Evolutionary conservation across 495 filamentous ascomycete species (phyloP).

Genomic region (Sabuloglossum arenarium): DNA sequence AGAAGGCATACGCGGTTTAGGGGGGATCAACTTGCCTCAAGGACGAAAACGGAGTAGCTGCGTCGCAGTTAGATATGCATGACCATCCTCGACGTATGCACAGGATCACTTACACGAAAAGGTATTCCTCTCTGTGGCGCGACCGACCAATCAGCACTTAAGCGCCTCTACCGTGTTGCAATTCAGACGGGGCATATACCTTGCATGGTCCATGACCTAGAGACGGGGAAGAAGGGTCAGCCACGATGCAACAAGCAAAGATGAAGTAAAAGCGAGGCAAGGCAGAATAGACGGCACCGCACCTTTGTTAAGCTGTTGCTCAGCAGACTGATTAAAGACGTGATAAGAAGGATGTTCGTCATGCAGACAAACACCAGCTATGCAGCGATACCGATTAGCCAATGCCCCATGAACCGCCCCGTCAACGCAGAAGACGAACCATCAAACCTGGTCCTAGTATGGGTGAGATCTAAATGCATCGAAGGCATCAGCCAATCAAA

Average conservation of each 20-base stretch:
- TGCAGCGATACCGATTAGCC: neutral
- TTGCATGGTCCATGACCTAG: conserved; percentile 37
- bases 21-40: conserved; percentile 26
- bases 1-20: neutral
- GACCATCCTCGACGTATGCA: conserved; percentile 10
- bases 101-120: conserved; percentile 52
- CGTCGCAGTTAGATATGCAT: neutral
- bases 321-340: conserved; percentile 76
- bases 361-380: conserved; percentile 58
- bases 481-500: neutral
- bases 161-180: neutral
- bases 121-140: conserved; percentile 41
- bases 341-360: conserved; percentile 80
- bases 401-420: neutral
- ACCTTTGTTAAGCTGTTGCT: conserved; percentile 79
- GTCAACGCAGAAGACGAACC: conserved; percentile 17
- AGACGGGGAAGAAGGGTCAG: conserved; percentile 6
- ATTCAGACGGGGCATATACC: conserved; percentile 7
- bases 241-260: neutral
- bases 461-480: conserved; percentile 21
- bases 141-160: neutral
- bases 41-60: conserved; percentile 44
- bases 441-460: conserved; percentile 45
- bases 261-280: neutral
- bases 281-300: conserved; percentile 13